Evolutionary conservation across 116 monocot genomes (phyloP), one percentile per base, ranked within the genome.

Genomic region (Zostera marina): DNA sequence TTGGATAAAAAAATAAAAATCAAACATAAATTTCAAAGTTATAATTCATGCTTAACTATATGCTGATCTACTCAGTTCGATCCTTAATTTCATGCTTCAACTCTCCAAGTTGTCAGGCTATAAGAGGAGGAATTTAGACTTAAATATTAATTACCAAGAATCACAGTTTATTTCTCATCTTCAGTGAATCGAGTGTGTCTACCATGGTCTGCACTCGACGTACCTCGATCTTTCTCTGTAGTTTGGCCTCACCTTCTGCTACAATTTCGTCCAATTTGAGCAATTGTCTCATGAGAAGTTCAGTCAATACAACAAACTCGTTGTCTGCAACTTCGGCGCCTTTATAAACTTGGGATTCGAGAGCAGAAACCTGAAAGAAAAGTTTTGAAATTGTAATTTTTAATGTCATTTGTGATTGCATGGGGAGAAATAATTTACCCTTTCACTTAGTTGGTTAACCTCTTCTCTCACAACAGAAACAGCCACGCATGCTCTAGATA

Each of bases 211-310:
- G 96, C 38, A 89, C 64, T 21, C 96, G 82, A 42, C 71, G 73
- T 24, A 88, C 96, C 96, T 89, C 85, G 32, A 21, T 63, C 66
- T 67, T 79, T 53, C 89, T 77, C 63, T 89, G 89, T n/a, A 70
- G 65, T 71, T 73, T 96, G 32, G 85, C 85, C 68, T 89, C 89
- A 52, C 85, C 96, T 52, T 82, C 96, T 24, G 96, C 96, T 53
- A 83, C 82, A 43, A 89, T 77, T 22, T 78, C 44, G 58, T 96
- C 96, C 61, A 96, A 75, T 70, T 96, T 85, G 65, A 96, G 72
- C 62, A 96, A 67, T 52, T 89, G 85, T 55, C 67, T 62, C 96
- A 96, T 96, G 2, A 96, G 78, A 21, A 96, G 56, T 61, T 96
- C 96, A 13, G 85, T 74, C 65, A 80, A 74, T 26, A 82, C 60